Evolutionary conservation across 495 filamentous ascomycete species (phyloP).

Genomic region (Ramalina intermedia): DNA sequence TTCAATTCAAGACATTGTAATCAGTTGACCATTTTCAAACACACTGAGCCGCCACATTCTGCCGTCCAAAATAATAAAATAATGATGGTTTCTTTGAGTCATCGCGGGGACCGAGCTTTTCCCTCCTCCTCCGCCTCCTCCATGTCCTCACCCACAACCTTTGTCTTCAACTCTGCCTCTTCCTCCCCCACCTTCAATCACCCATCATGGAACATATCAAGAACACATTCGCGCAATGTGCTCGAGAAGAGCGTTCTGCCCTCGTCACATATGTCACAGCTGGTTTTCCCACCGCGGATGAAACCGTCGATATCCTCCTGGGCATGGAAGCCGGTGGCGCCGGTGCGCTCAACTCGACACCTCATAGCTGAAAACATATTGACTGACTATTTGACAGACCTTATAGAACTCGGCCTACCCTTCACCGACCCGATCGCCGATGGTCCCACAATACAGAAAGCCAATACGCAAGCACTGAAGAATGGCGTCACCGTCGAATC

Average conservation of each 20-base stretch:
- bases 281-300: constrained; percentile 72
- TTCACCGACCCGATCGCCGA: constrained; percentile 98
- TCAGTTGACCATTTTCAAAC: neutral
- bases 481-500: constrained; percentile 75
- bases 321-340: constrained; percentile 88
- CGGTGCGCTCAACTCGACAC: constrained; percentile 33
- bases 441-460: constrained; percentile 83
- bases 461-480: constrained; percentile 75
- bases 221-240: constrained; percentile 77
- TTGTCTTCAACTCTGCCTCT: neutral
- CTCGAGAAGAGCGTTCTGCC: constrained; percentile 49
- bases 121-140: neutral
- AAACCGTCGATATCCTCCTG: constrained; percentile 70
- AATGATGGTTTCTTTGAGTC: neutral
- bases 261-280: constrained; percentile 95
- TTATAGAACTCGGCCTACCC: constrained; percentile 77
- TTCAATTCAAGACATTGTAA: neutral
- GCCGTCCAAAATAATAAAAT: too few relatives aligned
- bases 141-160: neutral
- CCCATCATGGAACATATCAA: constrained; percentile 62
- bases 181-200: neutral
- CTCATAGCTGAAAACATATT: neutral
- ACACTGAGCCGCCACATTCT: too few relatives aligned
- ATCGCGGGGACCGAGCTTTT: neutral
- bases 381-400: constrained; percentile 32